These are phyloP conservation scores for Pseudopyricularia javanii DNA, from an alignment of 2,329 filamentous ascomycete genomes.

Conservation along the genomic window DNA sequence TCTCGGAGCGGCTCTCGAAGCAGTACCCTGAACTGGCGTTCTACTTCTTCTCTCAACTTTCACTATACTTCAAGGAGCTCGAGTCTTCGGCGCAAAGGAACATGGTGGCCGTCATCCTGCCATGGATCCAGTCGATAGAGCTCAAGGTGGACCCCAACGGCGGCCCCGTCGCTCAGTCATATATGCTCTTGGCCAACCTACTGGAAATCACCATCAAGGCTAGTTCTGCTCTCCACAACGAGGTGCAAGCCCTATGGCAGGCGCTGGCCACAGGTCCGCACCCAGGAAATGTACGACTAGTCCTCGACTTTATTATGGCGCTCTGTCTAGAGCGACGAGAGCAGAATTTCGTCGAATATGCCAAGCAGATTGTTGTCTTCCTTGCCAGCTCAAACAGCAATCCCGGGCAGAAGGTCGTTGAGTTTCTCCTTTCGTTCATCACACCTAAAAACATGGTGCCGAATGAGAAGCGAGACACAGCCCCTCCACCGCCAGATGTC, in stretches of 20 bases:
- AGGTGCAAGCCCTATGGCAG: conserved; percentile 96
- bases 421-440: conserved; percentile 85
- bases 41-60: conserved; percentile 91
- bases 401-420: conserved; percentile 79
- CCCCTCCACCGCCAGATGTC: conserved; percentile 61
- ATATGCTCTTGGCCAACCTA: conserved; percentile 87
- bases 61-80: conserved; percentile 80
- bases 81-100: conserved; percentile 77
- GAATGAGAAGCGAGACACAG: conserved; percentile 62
- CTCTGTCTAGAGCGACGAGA: conserved; percentile 88
- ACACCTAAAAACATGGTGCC: conserved; percentile 95
- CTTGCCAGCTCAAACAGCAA: conserved; percentile 66
- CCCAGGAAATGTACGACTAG: conserved; percentile 83
- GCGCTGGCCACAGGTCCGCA: conserved; percentile 87
- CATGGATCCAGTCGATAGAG: conserved; percentile 93
- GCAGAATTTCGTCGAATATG: conserved; percentile 96
- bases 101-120: conserved; percentile 84
- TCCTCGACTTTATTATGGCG: conserved; percentile 92
- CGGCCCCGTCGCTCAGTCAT: conserved; percentile 80
- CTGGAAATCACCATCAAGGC: conserved; percentile 94
- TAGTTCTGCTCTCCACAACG: conserved; percentile 79
- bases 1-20: conserved; percentile 78
- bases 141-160: conserved; percentile 85
- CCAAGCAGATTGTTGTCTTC: conserved; percentile 96
- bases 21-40: conserved; percentile 86